Conservation (phyloP, 768 basidiomycete genomes). For the Tricholoma sp. region DNA sequence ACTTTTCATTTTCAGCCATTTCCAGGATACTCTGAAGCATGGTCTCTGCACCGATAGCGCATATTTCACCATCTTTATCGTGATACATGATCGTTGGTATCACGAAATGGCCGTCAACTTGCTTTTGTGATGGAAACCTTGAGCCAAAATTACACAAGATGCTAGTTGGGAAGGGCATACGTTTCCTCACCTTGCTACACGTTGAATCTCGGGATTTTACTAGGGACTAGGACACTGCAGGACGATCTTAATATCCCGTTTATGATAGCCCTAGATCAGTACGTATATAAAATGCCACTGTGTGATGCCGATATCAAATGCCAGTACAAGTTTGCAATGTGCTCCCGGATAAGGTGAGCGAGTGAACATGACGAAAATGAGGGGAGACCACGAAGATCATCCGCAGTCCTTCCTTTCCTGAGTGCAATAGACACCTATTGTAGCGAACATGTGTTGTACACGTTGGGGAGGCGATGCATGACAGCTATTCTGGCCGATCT, state of each 20-base stretch:
- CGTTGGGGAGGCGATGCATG: neutral
- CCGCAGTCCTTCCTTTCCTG: neutral
- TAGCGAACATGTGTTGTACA: neutral
- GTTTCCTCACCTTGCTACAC: slow-evolving; percentile 29
- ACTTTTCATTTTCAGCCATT: too few species aligned
- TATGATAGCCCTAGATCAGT: neutral
- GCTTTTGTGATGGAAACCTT: slow-evolving; percentile 44
- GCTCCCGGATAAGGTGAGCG: slow-evolving; percentile 33
- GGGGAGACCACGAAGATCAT: neutral
- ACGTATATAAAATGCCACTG: slow-evolving; percentile 42
- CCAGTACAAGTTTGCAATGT: slow-evolving; percentile 36
- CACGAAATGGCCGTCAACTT: slow-evolving; percentile 37
- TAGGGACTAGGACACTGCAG: slow-evolving; percentile 28
- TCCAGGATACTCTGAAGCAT: too few species aligned
- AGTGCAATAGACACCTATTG: neutral
- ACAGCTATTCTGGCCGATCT: neutral
- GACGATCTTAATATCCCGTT: neutral
- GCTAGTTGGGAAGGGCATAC: slow-evolving; percentile 12
- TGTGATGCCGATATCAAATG: slow-evolving; percentile 47
- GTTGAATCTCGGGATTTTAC: slow-evolving; percentile 28
- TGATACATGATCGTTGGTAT: too few species aligned
- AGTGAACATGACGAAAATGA: slow-evolving; percentile 5
- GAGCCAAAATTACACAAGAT: neutral
- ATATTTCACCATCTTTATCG: too few species aligned
- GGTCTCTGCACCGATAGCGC: too few species aligned